Evolutionary conservation across 1,284 basidiomycete genomes (phyloP).

Genomic region (Cryptococcus sp.): DNA sequence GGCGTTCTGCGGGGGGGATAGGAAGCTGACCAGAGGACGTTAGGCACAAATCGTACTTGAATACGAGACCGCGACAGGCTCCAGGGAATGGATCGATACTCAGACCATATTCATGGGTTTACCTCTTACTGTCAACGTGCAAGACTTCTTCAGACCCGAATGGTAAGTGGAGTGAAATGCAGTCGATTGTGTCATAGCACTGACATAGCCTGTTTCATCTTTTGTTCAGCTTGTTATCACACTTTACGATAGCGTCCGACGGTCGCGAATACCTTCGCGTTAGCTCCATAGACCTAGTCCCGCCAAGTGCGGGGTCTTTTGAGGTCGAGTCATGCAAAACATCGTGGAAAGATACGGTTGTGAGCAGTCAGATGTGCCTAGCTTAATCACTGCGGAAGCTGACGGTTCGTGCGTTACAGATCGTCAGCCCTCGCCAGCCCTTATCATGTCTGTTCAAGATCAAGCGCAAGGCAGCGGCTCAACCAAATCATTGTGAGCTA

Average conservation of each 20-base stretch:
- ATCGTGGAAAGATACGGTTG: conserved; percentile 22
- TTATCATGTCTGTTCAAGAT: conserved; percentile 50
- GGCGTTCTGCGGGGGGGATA: neutral
- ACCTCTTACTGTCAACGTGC: conserved; percentile 54
- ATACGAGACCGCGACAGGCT: conserved; percentile 19
- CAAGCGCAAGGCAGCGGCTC: neutral
- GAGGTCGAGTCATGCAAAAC: conserved; percentile 28
- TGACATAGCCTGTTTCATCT: neutral
- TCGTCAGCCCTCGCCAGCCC: conserved; percentile 38
- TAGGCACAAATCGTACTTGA: conserved; percentile 34
- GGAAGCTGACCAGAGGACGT: neutral
- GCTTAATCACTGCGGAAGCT: neutral
- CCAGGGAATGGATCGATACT: conserved; percentile 28
- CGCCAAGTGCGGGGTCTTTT: conserved; percentile 17
- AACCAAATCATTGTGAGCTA: neutral
- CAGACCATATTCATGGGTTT: conserved; percentile 46
- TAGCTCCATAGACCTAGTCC: conserved; percentile 28
- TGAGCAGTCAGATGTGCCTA: conserved; percentile 6
- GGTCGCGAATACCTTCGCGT: conserved; percentile 45
- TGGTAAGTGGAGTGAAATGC: conserved; percentile 29
- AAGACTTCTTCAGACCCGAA: conserved; percentile 53
- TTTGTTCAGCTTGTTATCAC: conserved; percentile 44
- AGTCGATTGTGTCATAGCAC: too few species aligned
- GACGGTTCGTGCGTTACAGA: conserved; percentile 13
- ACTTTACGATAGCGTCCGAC: conserved; percentile 52